Conservation (phyloP, 805 yeast genomes). For the baker's yeast (Saccharomyces cerevisiae) region DNA sequence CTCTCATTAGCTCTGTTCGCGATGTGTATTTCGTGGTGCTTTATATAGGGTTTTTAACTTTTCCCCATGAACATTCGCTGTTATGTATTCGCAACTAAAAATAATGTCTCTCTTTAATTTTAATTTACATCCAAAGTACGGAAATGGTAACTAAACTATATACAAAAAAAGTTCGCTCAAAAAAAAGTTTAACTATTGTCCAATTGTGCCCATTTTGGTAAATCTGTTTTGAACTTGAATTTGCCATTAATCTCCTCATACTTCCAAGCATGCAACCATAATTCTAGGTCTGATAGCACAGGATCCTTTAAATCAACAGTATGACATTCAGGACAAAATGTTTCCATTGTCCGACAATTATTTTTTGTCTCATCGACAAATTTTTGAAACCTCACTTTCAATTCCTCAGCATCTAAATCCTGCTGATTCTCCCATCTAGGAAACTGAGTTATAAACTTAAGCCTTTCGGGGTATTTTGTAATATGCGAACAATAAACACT, state of each 20-base stretch:
- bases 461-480: constrained; percentile 18
- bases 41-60: background rate
- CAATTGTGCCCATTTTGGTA: constrained; percentile 42
- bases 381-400: constrained; percentile 9
- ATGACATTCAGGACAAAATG: constrained; percentile 23
- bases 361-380: constrained; percentile 20
- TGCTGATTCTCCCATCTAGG: constrained; percentile 14
- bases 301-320: constrained; percentile 19
- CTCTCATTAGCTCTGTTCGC: background rate
- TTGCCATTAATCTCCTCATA: constrained; percentile 25
- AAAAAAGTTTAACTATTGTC: background rate
- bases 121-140: background rate
- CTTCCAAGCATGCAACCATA: constrained; percentile 31
- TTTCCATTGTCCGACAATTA: constrained; percentile 2
- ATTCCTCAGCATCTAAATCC: background rate
- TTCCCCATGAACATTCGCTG: background rate
- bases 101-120: background rate
- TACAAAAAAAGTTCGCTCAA: background rate
- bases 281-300: constrained; percentile 20
- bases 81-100: background rate
- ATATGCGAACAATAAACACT: constrained; percentile 45
- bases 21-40: background rate
- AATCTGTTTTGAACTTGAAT: constrained; percentile 35
- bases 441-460: constrained; percentile 16
- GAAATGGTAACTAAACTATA: background rate